Percentiles rank a stretch among this genome's conserved stretches.
phyloP scores from a whole-genome alignment of 78 protist genomes.

The Dictyostelium firmibasis region DNA sequence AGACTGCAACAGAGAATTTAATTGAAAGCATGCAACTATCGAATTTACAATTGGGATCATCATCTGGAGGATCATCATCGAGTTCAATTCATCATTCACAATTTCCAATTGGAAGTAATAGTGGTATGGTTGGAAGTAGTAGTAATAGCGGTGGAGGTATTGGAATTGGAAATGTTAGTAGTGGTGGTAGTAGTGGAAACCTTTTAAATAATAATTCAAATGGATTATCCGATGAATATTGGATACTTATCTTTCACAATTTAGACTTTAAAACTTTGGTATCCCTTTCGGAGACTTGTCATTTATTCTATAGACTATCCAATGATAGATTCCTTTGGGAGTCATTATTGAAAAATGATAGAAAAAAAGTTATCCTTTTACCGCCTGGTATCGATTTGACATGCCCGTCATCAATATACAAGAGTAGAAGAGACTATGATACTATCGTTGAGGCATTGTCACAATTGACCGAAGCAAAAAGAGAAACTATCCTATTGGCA shows the following conservation, averaged over 20 bases:
- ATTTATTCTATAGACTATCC: constrained; percentile 28
- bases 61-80: background rate
- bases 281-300: constrained; percentile 15
- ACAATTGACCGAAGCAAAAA: background rate
- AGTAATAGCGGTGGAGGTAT: background rate
- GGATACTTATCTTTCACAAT: constrained; percentile 32
- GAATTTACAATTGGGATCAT: background rate
- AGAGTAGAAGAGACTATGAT: constrained; percentile 31
- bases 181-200: background rate
- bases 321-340: constrained; percentile 66
- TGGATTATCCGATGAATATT: constrained; percentile 59
- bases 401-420: constrained; percentile 15
- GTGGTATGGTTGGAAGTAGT: background rate
- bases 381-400: constrained; percentile 17
- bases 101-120: background rate
- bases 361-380: constrained; percentile 29
- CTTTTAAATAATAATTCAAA: background rate
- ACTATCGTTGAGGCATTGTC: constrained; percentile 38
- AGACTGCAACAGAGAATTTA: constrained; percentile 13
- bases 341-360: constrained; percentile 16
- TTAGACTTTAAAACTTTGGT: constrained; percentile 37
- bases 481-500: constrained; percentile 42
- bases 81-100: background rate
- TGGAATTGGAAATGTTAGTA: background rate
- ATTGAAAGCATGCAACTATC: constrained; percentile 1